phyloP scores from a whole-genome alignment of 1,284 basidiomycete species.

The Caloboletus firmus region DNA sequence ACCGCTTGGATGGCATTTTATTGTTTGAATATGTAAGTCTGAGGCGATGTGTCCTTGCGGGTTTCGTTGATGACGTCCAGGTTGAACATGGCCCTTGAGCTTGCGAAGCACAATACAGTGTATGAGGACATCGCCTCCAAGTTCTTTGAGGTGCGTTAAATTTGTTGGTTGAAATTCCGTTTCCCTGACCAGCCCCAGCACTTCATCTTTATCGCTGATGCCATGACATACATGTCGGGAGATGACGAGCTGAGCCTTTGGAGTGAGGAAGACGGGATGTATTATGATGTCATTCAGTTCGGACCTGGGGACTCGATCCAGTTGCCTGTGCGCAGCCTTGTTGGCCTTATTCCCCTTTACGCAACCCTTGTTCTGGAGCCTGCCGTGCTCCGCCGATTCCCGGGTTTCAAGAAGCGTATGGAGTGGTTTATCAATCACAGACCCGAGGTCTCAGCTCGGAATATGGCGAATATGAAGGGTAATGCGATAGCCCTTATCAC shows the following conservation, averaged over 20 bases:
- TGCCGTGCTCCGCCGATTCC: slow-evolving; percentile 83
- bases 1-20: slow-evolving; percentile 99
- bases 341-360: slow-evolving; percentile 94
- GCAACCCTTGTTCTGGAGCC: slow-evolving; percentile 94
- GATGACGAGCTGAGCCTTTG: slow-evolving; percentile 83
- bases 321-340: slow-evolving; percentile 88
- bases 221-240: slow-evolving; percentile 89
- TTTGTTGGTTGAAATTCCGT: background rate
- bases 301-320: slow-evolving; percentile 85
- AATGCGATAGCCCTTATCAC: slow-evolving; percentile 15
- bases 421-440: slow-evolving; percentile 98
- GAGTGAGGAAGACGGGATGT: slow-evolving; percentile 97
- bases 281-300: slow-evolving; percentile 96
- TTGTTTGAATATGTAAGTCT: slow-evolving; percentile 83
- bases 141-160: slow-evolving; percentile 77
- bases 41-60: background rate
- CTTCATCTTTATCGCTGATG: slow-evolving; percentile 95
- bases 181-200: slow-evolving; percentile 52
- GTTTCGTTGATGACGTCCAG: slow-evolving; percentile 39
- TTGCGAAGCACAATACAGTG: slow-evolving; percentile 95
- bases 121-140: slow-evolving; percentile 99
- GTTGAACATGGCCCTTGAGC: slow-evolving; percentile 95
- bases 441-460: slow-evolving; percentile 81
- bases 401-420: slow-evolving; percentile 97
- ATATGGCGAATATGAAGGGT: slow-evolving; percentile 97